phyloP scores from a whole-genome alignment of 257 asterid species.

The Prunella vulgaris region DNA sequence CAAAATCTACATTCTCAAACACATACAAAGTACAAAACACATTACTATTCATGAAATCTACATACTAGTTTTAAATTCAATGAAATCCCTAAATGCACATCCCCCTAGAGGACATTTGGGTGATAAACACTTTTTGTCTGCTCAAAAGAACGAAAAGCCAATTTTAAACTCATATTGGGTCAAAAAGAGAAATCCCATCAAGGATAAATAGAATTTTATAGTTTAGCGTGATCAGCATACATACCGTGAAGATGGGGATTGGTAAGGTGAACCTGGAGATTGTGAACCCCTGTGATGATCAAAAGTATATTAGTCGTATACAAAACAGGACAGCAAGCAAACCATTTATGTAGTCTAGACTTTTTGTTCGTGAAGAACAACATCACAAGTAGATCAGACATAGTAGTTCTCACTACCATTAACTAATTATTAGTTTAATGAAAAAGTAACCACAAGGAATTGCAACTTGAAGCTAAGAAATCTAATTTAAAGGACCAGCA shows the following conservation, averaged over 20 bases:
- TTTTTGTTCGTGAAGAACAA: neutral
- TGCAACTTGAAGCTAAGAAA: neutral
- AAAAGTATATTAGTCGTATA: constrained; percentile 24
- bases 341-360: neutral
- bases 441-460: neutral
- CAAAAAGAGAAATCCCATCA: neutral
- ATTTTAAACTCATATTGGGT: neutral
- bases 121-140: constrained; percentile 44
- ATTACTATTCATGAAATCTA: no score
- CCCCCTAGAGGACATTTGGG: constrained; percentile 33
- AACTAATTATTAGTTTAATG: neutral
- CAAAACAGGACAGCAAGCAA: constrained; percentile 8
- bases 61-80: no score
- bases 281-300: constrained; percentile 45
- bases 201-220: neutral
- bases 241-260: constrained; percentile 55
- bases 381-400: constrained; percentile 7
- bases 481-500: neutral
- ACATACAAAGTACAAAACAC: no score
- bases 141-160: constrained; percentile 17
- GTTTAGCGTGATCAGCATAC: constrained; percentile 11
- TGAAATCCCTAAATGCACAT: no score
- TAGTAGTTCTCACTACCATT: neutral
- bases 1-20: no score
- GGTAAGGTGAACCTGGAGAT: constrained; percentile 61